Conservation (phyloP, 2,329 filamentous ascomycete species). For the Penicillium nordicum region DNA sequence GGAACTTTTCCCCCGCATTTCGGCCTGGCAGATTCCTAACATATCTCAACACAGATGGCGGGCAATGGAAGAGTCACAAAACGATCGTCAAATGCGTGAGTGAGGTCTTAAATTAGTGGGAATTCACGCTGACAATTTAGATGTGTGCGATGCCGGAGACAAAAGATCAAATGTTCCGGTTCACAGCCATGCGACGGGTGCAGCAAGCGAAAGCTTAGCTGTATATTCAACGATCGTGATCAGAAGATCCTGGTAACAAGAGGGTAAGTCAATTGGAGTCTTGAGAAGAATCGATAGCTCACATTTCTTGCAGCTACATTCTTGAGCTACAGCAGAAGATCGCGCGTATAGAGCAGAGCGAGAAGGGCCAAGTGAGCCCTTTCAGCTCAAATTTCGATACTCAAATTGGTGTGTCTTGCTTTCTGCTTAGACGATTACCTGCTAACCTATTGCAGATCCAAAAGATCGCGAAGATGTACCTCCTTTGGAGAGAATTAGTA, state of each 20-base stretch:
- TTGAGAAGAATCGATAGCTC: not conserved
- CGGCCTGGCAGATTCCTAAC: not conserved
- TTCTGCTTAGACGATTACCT: not conserved
- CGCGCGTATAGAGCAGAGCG: conserved; percentile 19
- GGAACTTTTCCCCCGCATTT: not conserved
- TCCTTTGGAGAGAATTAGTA: conserved; percentile 14
- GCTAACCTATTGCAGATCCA: conserved; percentile 12
- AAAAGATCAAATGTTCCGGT: conserved; percentile 48
- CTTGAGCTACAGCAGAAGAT: conserved; percentile 36
- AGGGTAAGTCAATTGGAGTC: conserved; percentile 33
- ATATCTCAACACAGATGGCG: conserved; percentile 14
- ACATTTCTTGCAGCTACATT: conserved; percentile 30
- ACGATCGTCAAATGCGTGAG: conserved; percentile 35
- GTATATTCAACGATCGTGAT: conserved; percentile 47
- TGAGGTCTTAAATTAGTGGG: not conserved
- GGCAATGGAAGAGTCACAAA: conserved; percentile 28
- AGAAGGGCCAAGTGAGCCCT: conserved; percentile 15
- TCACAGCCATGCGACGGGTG: conserved; percentile 45
- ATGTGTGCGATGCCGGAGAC: conserved; percentile 45
- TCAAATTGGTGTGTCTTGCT: conserved; percentile 9
- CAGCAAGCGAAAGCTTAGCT: conserved; percentile 42
- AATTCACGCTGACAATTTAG: conserved; percentile 25
- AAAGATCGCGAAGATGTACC: conserved; percentile 20
- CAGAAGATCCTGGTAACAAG: conserved; percentile 50
- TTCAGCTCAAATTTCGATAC: conserved; percentile 19